Evolutionary conservation across 116 monocot genomes (phyloP), one percentile per base, ranked within the genome.

Genomic region (Phalaenopsis hybrid): DNA sequence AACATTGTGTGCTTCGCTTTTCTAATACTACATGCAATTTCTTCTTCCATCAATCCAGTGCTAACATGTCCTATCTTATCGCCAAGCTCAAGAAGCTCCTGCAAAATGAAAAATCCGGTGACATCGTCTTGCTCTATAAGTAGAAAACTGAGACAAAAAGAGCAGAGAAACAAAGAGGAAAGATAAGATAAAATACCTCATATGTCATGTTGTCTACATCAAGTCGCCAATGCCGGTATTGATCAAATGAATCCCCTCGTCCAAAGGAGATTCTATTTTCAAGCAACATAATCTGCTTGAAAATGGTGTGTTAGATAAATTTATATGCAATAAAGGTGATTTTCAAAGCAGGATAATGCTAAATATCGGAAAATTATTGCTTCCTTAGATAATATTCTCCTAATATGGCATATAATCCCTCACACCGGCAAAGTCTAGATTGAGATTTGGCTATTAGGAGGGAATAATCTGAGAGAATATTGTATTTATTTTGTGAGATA

Each of bases 181-280:
- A 55, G 4, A 18, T 28, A 28, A 28, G 28, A 28, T 28, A 28
- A 57, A 74, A 41, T 28, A 98, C 98, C 93, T 98, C 98, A 69
- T 98, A 98, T 61, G 95, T 82, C 98, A 98, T 93, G 15, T 86
- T 86, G 80, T 98, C 98, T 16, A 98, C 95, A 84, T 98, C 98
- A 78, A 98, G 92, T 7, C 97, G 91, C 90, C 82, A 90, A 81
- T 94, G 91, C 23, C 84, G 89, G 81, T 93, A 88, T 51, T 72
- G 87, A 73, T 97, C 97, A 86, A 84, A 88, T 34, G 84, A 65
- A 87, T 87, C 85, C 85, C 89, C 85, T 82, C 87, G 88, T 77
- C 89, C 89, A 79, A 94, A 85, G 69, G 91, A 67, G 55, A 89
- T 77, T 86, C 93, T 90, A 13, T 90, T 88, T 70, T 90, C 91